Conservation (phyloP, 2,329 filamentous ascomycete species). For the Conoideocrella luteorostrata region DNA sequence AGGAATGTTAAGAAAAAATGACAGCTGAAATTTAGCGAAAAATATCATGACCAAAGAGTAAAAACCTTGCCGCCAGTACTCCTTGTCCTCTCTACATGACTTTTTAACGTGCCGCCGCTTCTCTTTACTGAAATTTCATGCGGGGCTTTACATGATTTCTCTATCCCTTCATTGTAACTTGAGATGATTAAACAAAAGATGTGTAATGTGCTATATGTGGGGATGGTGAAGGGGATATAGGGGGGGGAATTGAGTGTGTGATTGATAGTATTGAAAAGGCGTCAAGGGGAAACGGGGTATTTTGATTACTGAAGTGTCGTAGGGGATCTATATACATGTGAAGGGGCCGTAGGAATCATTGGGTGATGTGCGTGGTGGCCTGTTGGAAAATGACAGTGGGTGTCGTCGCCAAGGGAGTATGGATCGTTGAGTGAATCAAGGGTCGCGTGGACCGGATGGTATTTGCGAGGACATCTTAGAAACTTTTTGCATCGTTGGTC, state of each 20-base stretch:
- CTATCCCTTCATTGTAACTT: slow-evolving; percentile 31
- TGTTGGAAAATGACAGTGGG: slow-evolving; percentile 7
- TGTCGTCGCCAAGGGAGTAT: slow-evolving; percentile 2
- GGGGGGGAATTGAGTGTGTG: not conserved
- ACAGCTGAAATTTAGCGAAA: slow-evolving; percentile 5
- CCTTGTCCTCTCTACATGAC: slow-evolving; percentile 36
- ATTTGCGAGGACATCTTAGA: not conserved
- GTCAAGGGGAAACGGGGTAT: slow-evolving; percentile 23
- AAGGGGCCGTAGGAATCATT: slow-evolving; percentile 30
- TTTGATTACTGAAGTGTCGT: slow-evolving; percentile 32
- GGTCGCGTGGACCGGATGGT: not conserved
- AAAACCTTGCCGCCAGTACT: slow-evolving; percentile 30
- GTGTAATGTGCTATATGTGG: slow-evolving; percentile 8
- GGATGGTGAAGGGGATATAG: slow-evolving; percentile 4
- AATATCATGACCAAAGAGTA: slow-evolving; percentile 13
- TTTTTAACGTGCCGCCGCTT: slow-evolving; percentile 31
- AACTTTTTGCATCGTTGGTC: slow-evolving; percentile 4
- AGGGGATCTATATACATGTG: slow-evolving; percentile 31
- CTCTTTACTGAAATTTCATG: slow-evolving; percentile 18
- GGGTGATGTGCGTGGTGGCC: slow-evolving; percentile 20
- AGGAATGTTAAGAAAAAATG: slow-evolving; percentile 1
- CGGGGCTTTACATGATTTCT: slow-evolving; percentile 35
- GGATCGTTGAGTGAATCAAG: slow-evolving; percentile 1
- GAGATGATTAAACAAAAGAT: slow-evolving; percentile 19
- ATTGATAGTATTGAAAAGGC: not conserved